These are phyloP conservation scores for Thielaviopsis punctulata DNA, from an alignment of 2,329 filamentous ascomycete genomes.

Conservation along the genomic window DNA sequence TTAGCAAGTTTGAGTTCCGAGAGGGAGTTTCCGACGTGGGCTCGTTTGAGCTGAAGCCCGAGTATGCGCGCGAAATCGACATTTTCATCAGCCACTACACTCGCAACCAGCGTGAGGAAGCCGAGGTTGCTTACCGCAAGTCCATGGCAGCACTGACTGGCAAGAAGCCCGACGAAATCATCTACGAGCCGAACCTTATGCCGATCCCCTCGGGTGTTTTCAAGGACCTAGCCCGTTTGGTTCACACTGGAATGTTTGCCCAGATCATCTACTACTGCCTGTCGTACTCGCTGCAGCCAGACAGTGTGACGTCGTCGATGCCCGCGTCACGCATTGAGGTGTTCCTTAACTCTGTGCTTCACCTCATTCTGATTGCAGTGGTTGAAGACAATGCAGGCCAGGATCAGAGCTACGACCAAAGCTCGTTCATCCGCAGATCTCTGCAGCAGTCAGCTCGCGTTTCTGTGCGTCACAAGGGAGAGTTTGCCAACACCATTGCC, in stretches of 20 bases:
- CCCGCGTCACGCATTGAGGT: slow-evolving; percentile 73
- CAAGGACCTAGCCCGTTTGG: slow-evolving; percentile 59
- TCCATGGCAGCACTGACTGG: slow-evolving; percentile 78
- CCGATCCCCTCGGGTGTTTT: slow-evolving; percentile 66
- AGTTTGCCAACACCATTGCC: slow-evolving; percentile 43
- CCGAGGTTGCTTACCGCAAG: slow-evolving; percentile 73
- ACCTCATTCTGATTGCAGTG: slow-evolving; percentile 71
- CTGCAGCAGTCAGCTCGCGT: slow-evolving; percentile 46
- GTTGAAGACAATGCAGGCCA: slow-evolving; percentile 57
- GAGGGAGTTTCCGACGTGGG: slow-evolving; percentile 87
- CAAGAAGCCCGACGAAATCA: slow-evolving; percentile 63
- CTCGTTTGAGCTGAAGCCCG: slow-evolving; percentile 78
- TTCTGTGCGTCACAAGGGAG: slow-evolving; percentile 29
- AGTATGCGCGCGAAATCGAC: slow-evolving; percentile 77
- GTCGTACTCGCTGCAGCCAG: slow-evolving; percentile 57
- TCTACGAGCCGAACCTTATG: slow-evolving; percentile 75
- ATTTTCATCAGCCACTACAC: slow-evolving; percentile 93
- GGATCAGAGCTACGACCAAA: slow-evolving; percentile 27
- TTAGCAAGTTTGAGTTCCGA: slow-evolving; percentile 76
- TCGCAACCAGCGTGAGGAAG: slow-evolving; percentile 92
- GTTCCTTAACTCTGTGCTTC: slow-evolving; percentile 79
- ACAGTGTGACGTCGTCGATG: slow-evolving; percentile 53
- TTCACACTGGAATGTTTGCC: slow-evolving; percentile 67
- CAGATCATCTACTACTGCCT: slow-evolving; percentile 83
- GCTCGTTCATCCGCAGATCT: slow-evolving; percentile 59